A percentile compares a stretch with the other conserved stretches of the same genome.
Conservation (phyloP, 257 asterid species). For the Solanum corneliomulleri region DNA sequence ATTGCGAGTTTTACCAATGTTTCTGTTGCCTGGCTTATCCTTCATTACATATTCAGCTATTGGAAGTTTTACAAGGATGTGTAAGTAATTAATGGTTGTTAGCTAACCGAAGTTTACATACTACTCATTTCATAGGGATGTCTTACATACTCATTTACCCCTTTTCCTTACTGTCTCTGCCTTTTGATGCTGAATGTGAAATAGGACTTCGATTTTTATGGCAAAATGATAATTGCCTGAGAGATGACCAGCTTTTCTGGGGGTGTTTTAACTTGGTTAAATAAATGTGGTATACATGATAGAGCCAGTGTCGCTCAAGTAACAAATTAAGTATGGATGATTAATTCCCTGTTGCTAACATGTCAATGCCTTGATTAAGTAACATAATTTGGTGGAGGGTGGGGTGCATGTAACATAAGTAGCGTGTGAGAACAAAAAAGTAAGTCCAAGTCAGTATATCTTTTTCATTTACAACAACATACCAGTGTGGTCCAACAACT, state of each 20-base stretch:
- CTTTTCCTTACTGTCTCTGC: background rate
- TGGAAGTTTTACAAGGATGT: slow-evolving; percentile 57
- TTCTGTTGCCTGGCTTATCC: slow-evolving; percentile 60
- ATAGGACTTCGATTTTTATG: background rate
- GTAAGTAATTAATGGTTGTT: slow-evolving; percentile 36
- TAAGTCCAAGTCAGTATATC: background rate
- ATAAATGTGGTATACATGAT: background rate
- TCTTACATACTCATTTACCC: background rate
- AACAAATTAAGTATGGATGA: background rate
- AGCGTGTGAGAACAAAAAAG: background rate
- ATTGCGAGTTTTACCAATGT: slow-evolving; percentile 76
- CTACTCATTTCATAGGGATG: background rate
- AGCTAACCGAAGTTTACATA: background rate
- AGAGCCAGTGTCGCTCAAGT: background rate
- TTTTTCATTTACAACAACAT: background rate
- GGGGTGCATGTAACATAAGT: background rate
- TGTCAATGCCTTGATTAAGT: background rate
- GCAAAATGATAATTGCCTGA: background rate
- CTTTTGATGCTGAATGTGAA: background rate
- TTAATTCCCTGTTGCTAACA: background rate
- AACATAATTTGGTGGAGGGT: background rate
- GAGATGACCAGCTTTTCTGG: background rate
- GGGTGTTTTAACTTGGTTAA: background rate
- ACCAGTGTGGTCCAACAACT: background rate
- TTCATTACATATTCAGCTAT: slow-evolving; percentile 39